Percentiles rank a stretch among this genome's conserved stretches.
phyloP scores from a whole-genome alignment of 352 stramenopile genomes.

The Pythium periplocum region DNA sequence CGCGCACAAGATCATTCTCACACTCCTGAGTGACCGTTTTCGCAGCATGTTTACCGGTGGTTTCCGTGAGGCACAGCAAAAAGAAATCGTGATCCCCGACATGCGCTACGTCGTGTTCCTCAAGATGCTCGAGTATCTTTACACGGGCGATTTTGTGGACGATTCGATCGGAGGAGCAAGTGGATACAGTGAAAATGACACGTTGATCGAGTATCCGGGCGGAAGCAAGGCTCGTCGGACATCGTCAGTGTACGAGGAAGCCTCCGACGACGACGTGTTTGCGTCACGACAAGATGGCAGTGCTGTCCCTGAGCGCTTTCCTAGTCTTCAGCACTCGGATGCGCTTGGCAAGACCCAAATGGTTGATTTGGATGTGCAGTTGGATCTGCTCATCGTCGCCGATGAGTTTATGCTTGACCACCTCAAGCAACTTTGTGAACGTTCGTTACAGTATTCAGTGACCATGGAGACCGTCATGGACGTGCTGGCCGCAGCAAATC shows the following conservation, averaged over 20 bases:
- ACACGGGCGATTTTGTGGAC: conserved; percentile 61
- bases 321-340: conserved; percentile 6
- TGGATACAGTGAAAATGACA: not conserved
- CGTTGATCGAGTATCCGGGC: no score
- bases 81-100: conserved; percentile 87
- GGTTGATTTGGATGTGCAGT: conserved; percentile 57
- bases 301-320: not conserved
- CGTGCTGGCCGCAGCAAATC: conserved; percentile 85
- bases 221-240: not conserved
- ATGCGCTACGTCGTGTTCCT: conserved; percentile 89
- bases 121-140: conserved; percentile 93
- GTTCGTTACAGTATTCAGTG: conserved; percentile 76
- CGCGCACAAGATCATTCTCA: conserved; percentile 93
- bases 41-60: conserved; percentile 93
- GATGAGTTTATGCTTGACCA: conserved; percentile 97
- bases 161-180: not conserved
- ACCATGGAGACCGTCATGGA: conserved; percentile 80
- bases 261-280: not conserved
- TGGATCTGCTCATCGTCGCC: conserved; percentile 90
- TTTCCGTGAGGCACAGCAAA: conserved; percentile 83
- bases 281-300: no score
- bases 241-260: not conserved
- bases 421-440: conserved; percentile 94
- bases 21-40: conserved; percentile 91
- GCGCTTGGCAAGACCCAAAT: conserved; percentile 8